These are phyloP conservation scores for Aureobasidium vineae DNA, from an alignment of 2,329 filamentous ascomycete species.

Conservation along the genomic window DNA sequence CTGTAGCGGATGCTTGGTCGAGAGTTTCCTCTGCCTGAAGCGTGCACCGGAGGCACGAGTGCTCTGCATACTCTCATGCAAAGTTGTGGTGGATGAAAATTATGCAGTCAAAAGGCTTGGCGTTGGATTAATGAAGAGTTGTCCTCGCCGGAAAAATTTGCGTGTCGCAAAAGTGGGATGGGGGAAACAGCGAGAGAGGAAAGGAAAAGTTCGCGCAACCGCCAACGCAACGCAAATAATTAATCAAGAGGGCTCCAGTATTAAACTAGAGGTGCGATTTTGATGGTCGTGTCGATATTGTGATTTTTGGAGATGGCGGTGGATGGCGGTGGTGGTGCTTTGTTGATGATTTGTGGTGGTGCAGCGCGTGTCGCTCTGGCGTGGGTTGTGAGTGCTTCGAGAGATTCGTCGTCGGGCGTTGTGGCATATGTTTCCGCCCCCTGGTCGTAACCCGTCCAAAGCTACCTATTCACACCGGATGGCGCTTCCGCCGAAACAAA, in stretches of 20 bases:
- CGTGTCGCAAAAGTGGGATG: slow-evolving; percentile 11
- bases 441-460: neutral
- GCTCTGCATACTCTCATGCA: slow-evolving; percentile 27
- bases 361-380: slow-evolving; percentile 20
- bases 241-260: slow-evolving; percentile 2
- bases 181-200: slow-evolving; percentile 1
- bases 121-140: slow-evolving; percentile 20
- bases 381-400: slow-evolving; percentile 10
- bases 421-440: slow-evolving; percentile 10
- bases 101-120: slow-evolving; percentile 25
- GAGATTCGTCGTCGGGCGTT: slow-evolving; percentile 18
- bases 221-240: slow-evolving; percentile 24
- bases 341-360: slow-evolving; percentile 21
- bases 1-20: slow-evolving; percentile 80
- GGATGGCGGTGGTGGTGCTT: slow-evolving; percentile 14
- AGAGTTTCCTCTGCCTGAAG: slow-evolving; percentile 84
- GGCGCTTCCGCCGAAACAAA: neutral
- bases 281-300: slow-evolving; percentile 19
- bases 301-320: slow-evolving; percentile 25
- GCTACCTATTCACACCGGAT: neutral
- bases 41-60: slow-evolving; percentile 30
- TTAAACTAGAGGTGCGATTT: slow-evolving; percentile 17
- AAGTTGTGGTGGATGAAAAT: slow-evolving; percentile 17
- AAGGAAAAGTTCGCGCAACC: neutral
- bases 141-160: slow-evolving; percentile 23